phyloP scores from a whole-genome alignment of 257 asterid genomes.

The Fraxinus cuspidata region DNA sequence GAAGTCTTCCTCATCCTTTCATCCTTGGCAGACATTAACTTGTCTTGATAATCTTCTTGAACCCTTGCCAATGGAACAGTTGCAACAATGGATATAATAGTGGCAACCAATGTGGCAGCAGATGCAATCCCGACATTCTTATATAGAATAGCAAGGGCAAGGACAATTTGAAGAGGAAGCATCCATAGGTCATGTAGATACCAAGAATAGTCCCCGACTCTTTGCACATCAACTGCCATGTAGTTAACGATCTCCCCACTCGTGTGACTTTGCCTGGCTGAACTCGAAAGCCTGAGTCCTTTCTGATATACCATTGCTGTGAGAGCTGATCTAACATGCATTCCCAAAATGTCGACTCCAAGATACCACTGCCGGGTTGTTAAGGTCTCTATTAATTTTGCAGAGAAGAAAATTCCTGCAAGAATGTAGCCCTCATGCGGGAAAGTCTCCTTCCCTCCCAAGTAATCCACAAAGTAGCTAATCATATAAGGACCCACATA shows the following conservation, averaged over 20 bases:
- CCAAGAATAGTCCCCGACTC: conserved; percentile 83
- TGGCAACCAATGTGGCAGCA: conserved; percentile 65
- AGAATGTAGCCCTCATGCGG: conserved; percentile 69
- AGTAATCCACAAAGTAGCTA: conserved; percentile 70
- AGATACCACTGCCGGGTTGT: conserved; percentile 79
- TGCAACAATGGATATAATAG: conserved; percentile 63
- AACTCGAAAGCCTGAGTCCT: conserved; percentile 70
- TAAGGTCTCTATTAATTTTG: conserved; percentile 64
- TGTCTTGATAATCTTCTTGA: conserved; percentile 71
- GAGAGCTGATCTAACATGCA: conserved; percentile 80
- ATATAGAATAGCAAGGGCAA: conserved; percentile 70
- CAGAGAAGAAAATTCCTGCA: conserved; percentile 61
- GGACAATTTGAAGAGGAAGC: conserved; percentile 70
- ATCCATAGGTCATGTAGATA: conserved; percentile 78
- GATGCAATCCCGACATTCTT: conserved; percentile 76
- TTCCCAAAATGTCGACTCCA: conserved; percentile 72
- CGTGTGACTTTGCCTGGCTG: conserved; percentile 64
- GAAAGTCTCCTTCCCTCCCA: conserved; percentile 54
- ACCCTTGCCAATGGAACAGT: conserved; percentile 67
- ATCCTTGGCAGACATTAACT: conserved; percentile 76
- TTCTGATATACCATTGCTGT: conserved; percentile 76
- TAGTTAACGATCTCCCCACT: conserved; percentile 72
- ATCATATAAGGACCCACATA: conserved; percentile 77
- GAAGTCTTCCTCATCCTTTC: conserved; percentile 79
- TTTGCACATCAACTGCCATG: conserved; percentile 84